Base-by-base conservation (phyloP, 495 filamentous ascomycete genomes). In the Penicillium riverlandense region DNA sequence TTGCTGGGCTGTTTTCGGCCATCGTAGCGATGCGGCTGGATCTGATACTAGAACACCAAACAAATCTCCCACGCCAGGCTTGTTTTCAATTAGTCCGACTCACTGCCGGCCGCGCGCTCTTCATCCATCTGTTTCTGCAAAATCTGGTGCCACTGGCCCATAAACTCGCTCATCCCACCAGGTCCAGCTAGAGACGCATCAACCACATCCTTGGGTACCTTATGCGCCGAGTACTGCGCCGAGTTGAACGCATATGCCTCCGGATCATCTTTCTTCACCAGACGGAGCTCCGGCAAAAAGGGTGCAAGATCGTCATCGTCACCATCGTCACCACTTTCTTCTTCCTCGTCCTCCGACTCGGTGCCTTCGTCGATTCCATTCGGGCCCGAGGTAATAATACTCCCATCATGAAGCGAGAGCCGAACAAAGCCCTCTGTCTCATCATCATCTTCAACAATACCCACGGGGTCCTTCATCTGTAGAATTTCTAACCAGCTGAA, bases 401-500 rank as follows among this genome's bases (percentile, higher is more conserved):
- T 54, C 1, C 55, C 59, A 34, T 61, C 57, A 2, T 55, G 62
- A 3, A 73, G 50, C 0, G 66, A 71, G 8, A 75, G 57, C 11
- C 70, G 58, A 11, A 75, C 60, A 41, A 71, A 65, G 2, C 62
- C 61, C 31, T 61, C 67, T 8, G 53, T 48, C 7, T 37, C 45
- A 47, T 59, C 54, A 10, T 54, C 50, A 13, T 66, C 54, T 41
- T 73, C 44, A 41, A 67, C 56, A 11, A 67, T 47, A 8, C 65
- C 65, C 41, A 67, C 35, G 11, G 65, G 79, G 12, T 86, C 80
- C 16, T 77, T 68, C 69, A 88, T 75, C 0, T 69, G 77, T 50
- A 99, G 59, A 12, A 99, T 71, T 65, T 97, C 94, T 44, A 84
- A 46, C 92, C 92, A 99, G 40, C 80, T 83, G 58, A 96, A 99